Evolutionary conservation across 345 rosid genomes (phyloP), one percentile per base, ranked within the genome.

Genomic region (Turritis glabra): DNA sequence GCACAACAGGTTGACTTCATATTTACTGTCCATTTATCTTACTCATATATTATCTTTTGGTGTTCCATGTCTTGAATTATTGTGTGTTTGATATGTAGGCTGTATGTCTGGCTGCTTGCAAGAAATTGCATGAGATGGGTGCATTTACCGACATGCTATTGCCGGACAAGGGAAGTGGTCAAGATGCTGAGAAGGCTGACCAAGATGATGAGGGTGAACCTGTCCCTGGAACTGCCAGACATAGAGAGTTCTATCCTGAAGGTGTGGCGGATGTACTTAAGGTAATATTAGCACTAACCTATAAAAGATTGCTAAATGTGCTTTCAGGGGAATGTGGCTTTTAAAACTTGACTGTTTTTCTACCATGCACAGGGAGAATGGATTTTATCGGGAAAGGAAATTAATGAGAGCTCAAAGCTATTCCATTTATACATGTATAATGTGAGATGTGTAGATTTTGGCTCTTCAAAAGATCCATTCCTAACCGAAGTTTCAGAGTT

Each of bases 81-180:
- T 73, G 38, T 74, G 48, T 77, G 57, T 63, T 69, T 71, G 41
- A 70, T 69, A 21, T 79, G 82, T 63, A 94, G 97, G 97, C 97
- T 82, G 99, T 92, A 79, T 95, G 99, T 84, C 80, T 95, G 83
- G 97, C 92, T 77, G 99, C 96, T 78, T 92, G 99, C 89, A 95
- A 92, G 88, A 95, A 90, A 84, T 89, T 92, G 78, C 99, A 95
- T 75, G 99, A 95, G 84, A 89, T 95, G 99, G 98, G 96, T 70
- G 97, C 97, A 48, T 95, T 95, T 84, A 95, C 97, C 33, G 98
- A 95, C 84, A 92, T 89, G 96, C 88, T 95, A 63, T 89, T 95
- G 80, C 99, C 99, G 7, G 99, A 95, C 83, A 95, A 88, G 79
- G 99, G 99, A 79, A 95, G 98, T 77, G 93, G 87, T 70, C 96